Evolutionary conservation across 768 basidiomycete species (phyloP), one percentile per base, ranked within the genome.

Genomic region (Lactarius indigo): DNA sequence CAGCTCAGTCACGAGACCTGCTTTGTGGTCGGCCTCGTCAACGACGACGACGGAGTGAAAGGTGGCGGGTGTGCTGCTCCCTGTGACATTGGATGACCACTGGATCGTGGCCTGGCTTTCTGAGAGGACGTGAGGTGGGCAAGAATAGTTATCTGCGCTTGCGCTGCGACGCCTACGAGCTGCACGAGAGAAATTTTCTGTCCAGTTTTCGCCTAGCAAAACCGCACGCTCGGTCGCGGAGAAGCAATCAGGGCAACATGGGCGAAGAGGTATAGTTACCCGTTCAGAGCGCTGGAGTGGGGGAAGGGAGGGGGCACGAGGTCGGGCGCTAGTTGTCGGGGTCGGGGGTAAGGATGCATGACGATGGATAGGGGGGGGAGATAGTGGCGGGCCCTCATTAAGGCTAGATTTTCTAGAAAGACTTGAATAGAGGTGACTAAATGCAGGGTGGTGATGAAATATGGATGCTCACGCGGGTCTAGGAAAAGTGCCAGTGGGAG

Each of bases 211-310:
- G 37, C 86, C 88, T 69, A 84, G 78, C 50, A 79, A 74, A 42
- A 84, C 72, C 58, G 80, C 83, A 62, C 84, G 80, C 54, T 91
- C 90, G 2, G 84, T 87, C 65, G 81, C 80, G 41, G 76, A 74
- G 47, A 84, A 80, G 72, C 91, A 92, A 55, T 85, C 82, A 10
- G 80, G 74, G 71, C 91, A 92, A 75, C 91, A 92, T 15, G 85
- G 80, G 52, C 91, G 86, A 18, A 92, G 78, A 8, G 91, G 91
- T 1, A 92, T 76, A 0, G 87, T 91, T 35, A 79, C 69, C 30
- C 76, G 67, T 47, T 80, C 75, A 18, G 81, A 70, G 23, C 77
- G 73, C 63, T 44, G 65, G 57, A 23, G 69, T 47, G 52, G 63
- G n/a, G 71, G 68, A 61, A 63, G 69, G 28, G 69, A 72, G 63